Percentiles rank a stretch among this genome's conserved stretches.
These are phyloP conservation scores for Akanthomyces lecanii DNA, from an alignment of 2,329 filamentous ascomycete genomes.

Conservation along the genomic window DNA sequence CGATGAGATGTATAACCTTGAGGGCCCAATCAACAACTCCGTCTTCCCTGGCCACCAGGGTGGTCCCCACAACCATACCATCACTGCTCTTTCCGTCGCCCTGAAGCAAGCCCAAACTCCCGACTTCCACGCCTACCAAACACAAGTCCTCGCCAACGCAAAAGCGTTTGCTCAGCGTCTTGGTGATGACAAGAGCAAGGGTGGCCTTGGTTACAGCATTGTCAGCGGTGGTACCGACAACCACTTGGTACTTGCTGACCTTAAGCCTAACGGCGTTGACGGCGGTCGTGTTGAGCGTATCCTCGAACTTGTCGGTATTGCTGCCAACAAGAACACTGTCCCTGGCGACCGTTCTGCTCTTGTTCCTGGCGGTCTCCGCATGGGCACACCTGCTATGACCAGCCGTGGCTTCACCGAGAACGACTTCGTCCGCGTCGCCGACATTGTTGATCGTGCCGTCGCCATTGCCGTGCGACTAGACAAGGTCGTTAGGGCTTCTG, in stretches of 20 bases:
- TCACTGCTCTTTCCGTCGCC: conserved; percentile 89
- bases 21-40: conserved; percentile 88
- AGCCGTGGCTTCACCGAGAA: conserved; percentile 85
- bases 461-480: conserved; percentile 73
- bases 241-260: conserved; percentile 88
- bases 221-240: conserved; percentile 96
- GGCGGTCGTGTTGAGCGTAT: conserved; percentile 86
- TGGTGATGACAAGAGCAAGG: conserved; percentile 65
- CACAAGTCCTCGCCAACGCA: conserved; percentile 84
- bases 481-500: conserved; percentile 65
- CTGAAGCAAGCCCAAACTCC: conserved; percentile 86
- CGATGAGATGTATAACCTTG: conserved; percentile 83
- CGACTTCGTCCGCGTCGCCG: conserved; percentile 82
- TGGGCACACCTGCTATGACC: conserved; percentile 97
- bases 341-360: conserved; percentile 92
- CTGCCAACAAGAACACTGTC: conserved; percentile 99
- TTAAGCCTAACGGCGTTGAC: conserved; percentile 84
- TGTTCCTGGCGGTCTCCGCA: conserved; percentile 85
- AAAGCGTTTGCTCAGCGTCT: conserved; percentile 74
- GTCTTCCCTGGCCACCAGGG: conserved; percentile 98
- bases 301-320: conserved; percentile 87
- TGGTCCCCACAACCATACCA: conserved; percentile 98
- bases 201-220: conserved; percentile 77
- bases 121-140: conserved; percentile 91
- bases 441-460: conserved; percentile 80